Evolutionary conservation across 2,329 filamentous ascomycete species (phyloP).

Genomic region (Mycosphaerella sp.): DNA sequence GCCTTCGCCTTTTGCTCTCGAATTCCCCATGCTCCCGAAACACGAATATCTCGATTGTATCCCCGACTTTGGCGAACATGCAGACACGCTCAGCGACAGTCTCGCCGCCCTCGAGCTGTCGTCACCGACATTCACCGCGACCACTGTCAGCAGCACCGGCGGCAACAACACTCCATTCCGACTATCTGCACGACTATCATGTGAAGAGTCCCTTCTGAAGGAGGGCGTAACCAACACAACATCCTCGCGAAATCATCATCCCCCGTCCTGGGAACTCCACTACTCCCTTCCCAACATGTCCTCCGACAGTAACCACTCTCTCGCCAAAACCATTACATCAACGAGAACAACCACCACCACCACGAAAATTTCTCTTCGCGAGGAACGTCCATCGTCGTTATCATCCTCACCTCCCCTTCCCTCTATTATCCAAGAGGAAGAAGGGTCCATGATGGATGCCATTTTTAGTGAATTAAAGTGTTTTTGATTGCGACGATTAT

Average conservation of each 20-base stretch:
- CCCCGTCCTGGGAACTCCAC: neutral
- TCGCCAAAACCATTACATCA: conserved; percentile 12
- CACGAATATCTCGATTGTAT: neutral
- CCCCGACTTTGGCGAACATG: conserved; percentile 4
- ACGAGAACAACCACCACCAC: too few relatives aligned
- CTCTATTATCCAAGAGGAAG: conserved; percentile 5
- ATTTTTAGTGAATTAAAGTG: conserved; percentile 28
- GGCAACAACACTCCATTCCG: conserved; percentile 27
- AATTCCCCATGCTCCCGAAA: neutral
- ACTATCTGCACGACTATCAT: conserved; percentile 13
- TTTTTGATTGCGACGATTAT: too few relatives aligned
- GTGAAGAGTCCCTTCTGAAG: neutral
- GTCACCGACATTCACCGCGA: conserved; percentile 32
- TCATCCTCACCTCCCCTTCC: neutral
- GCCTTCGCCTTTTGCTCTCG: conserved; percentile 3
- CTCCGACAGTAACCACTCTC: conserved; percentile 16
- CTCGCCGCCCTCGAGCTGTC: conserved; percentile 19
- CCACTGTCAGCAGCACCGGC: conserved; percentile 30
- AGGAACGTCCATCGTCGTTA: neutral
- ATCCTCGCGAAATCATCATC: neutral
- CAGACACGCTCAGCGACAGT: conserved; percentile 9
- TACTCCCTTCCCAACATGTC: conserved; percentile 20
- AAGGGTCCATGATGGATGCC: conserved; percentile 22
- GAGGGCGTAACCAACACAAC: neutral
- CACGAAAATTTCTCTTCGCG: neutral